Conservation (phyloP, 306 rosid genomes). For the Abrus pulchellus region DNA sequence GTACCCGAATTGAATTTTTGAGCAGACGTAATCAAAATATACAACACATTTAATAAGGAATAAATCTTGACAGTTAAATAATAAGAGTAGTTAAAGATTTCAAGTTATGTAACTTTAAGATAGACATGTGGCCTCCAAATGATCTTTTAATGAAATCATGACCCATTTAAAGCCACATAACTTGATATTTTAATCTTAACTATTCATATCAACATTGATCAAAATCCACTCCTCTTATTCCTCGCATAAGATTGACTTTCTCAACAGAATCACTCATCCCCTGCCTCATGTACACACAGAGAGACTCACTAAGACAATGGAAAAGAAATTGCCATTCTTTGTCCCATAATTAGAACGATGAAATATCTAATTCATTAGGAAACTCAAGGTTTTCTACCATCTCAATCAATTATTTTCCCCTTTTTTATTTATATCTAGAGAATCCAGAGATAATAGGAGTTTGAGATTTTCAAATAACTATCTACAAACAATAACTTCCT, state of each 20-base stretch:
- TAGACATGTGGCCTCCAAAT: neutral
- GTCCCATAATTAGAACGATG: neutral
- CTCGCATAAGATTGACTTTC: neutral
- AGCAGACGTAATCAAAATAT: conserved; percentile 24
- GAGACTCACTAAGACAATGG: too few species aligned
- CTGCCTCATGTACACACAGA: neutral
- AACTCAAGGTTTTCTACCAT: conserved; percentile 29
- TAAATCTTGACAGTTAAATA: neutral
- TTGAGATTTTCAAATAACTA: conserved; percentile 15
- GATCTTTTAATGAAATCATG: neutral
- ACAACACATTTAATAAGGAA: conserved; percentile 9
- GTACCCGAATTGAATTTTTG: conserved; percentile 15
- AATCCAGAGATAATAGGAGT: conserved; percentile 23
- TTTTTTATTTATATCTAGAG: neutral
- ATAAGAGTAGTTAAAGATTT: neutral
- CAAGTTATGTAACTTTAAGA: neutral
- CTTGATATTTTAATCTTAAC: conserved; percentile 24
- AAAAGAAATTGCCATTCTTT: conserved; percentile 2
- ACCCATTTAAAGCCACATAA: neutral
- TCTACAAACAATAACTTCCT: conserved; percentile 2
- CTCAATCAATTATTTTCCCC: conserved; percentile 15
- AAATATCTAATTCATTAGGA: neutral
- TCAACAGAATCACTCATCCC: neutral
- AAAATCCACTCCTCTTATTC: neutral
- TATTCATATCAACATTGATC: neutral